Conservation (phyloP, 2,329 filamentous ascomycete species). For the Pseudogymnoascus sp. region DNA sequence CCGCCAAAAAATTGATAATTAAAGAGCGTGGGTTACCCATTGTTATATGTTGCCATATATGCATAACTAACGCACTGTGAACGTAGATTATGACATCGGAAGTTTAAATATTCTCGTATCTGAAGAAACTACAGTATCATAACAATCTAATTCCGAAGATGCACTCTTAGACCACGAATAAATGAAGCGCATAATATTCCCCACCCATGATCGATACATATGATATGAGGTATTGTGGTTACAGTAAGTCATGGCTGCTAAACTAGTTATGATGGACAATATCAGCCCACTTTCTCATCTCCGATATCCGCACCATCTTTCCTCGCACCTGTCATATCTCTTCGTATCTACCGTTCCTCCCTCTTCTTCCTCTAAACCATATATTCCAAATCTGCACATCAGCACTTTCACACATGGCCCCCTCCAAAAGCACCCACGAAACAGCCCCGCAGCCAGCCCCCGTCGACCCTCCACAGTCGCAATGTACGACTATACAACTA, state of each 20-base stretch:
- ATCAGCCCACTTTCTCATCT: background rate
- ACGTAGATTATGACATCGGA: background rate
- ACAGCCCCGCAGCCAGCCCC: background rate
- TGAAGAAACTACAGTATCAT: background rate
- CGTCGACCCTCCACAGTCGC: background rate
- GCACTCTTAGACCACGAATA: background rate
- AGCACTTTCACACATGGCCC: background rate
- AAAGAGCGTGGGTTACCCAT: background rate
- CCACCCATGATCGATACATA: background rate
- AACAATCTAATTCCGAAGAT: background rate
- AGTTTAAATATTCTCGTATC: background rate
- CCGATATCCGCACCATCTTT: background rate
- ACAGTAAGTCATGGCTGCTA: background rate
- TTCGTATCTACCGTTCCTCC: background rate
- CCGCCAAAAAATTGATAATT: background rate
- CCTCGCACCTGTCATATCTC: background rate
- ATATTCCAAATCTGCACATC: background rate
- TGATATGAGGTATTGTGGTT: background rate
- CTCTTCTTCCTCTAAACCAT: background rate
- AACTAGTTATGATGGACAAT: background rate
- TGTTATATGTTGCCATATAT: background rate
- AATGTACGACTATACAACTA: background rate
- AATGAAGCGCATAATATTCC: background rate
- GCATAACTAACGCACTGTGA: background rate
- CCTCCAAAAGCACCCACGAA: background rate